Percentiles rank a stretch among this genome's conserved stretches.
phyloP scores from a whole-genome alignment of 495 filamentous ascomycete genomes.

The Penicillium ucsense region DNA sequence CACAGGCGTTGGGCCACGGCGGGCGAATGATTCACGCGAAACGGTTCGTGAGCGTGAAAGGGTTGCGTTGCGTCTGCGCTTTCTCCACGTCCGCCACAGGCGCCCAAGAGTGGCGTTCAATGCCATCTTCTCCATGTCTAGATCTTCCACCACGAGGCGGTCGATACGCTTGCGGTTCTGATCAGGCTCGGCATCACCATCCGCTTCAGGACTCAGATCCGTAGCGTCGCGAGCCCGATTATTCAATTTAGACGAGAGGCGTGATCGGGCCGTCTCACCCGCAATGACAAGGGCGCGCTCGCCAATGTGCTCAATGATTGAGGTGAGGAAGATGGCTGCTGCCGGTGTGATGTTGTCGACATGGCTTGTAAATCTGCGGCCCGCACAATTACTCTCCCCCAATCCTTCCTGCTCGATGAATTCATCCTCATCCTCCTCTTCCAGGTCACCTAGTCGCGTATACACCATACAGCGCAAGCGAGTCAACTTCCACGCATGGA shows the following conservation, averaged over 20 bases:
- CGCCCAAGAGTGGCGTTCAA: conserved; percentile 78
- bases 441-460: conserved; percentile 90
- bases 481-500: conserved; percentile 83
- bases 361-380: conserved; percentile 46
- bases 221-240: background rate
- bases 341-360: conserved; percentile 75
- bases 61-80: conserved; percentile 47
- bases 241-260: conserved; percentile 39
- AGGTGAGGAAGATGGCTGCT: conserved; percentile 91
- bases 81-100: conserved; percentile 93
- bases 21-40: conserved; percentile 36
- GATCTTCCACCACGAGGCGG: conserved; percentile 72
- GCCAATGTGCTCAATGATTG: conserved; percentile 87
- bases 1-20: conserved; percentile 17
- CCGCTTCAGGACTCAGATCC: background rate
- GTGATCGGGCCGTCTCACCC: conserved; percentile 77
- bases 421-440: conserved; percentile 92
- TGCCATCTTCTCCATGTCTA: conserved; percentile 88
- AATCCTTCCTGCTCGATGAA: conserved; percentile 66
- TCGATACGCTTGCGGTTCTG: conserved; percentile 35
- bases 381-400: conserved; percentile 36
- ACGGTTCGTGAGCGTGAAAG: conserved; percentile 29
- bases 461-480: conserved; percentile 96
- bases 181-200: conserved; percentile 9
- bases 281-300: conserved; percentile 81